Conservation (phyloP, 495 filamentous ascomycete species). For the Pyrenula massariospora region DNA sequence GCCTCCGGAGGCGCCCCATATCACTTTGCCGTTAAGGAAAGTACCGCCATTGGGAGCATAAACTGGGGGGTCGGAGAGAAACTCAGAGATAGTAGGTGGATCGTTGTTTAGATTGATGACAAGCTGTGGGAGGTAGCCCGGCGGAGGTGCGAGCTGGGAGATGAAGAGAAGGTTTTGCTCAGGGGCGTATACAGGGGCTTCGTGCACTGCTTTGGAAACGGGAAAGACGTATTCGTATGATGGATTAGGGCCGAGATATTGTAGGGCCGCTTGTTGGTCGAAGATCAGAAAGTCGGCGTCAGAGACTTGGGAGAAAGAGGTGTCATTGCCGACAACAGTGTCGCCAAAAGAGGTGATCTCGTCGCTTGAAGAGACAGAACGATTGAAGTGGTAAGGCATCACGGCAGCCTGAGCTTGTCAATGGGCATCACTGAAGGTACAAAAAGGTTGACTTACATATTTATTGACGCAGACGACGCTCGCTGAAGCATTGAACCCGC, state of each 20-base stretch:
- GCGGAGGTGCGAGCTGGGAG: constrained; percentile 19
- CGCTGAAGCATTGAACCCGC: background rate
- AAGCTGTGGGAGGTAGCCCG: constrained; percentile 14
- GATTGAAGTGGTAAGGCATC: constrained; percentile 17
- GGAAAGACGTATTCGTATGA: constrained; percentile 18
- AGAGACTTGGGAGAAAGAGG: constrained; percentile 12
- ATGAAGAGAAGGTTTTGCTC: constrained; percentile 22
- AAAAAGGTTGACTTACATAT: constrained; percentile 9
- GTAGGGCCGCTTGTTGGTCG: constrained; percentile 19
- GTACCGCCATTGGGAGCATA: constrained; percentile 21
- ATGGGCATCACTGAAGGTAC: constrained; percentile 5
- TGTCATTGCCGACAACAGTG: constrained; percentile 17
- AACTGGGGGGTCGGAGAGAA: constrained; percentile 20
- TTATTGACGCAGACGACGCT: constrained; percentile 15
- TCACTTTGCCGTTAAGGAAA: constrained; percentile 15
- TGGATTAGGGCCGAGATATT: constrained; percentile 20
- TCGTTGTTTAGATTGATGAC: constrained; percentile 22
- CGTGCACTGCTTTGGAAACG: constrained; percentile 21
- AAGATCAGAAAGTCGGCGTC: constrained; percentile 24
- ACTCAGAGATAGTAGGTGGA: constrained; percentile 21
- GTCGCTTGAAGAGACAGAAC: constrained; percentile 7
- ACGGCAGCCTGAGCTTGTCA: background rate
- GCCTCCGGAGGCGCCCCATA: constrained; percentile 14
- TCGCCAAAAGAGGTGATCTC: constrained; percentile 9
- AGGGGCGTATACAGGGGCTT: constrained; percentile 28